Evolutionary conservation across 768 basidiomycete species (phyloP).

Genomic region (Tephrocybe rancida): DNA sequence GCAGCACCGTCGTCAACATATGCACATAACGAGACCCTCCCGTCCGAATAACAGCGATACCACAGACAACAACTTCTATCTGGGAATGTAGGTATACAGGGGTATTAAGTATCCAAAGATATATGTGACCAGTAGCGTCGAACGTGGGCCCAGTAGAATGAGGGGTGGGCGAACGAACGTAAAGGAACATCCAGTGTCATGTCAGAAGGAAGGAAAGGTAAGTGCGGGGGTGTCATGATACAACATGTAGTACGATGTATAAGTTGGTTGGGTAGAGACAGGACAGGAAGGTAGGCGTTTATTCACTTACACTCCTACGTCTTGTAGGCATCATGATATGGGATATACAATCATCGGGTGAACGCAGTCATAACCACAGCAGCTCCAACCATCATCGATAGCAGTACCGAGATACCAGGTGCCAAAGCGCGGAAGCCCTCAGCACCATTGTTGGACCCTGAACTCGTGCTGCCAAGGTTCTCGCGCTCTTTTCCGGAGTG

Average conservation of each 20-base stretch:
- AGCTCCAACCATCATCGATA: constrained; percentile 9
- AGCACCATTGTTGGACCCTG: constrained; percentile 22
- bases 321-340: not conserved
- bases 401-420: constrained; percentile 7
- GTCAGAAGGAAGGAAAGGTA: not conserved
- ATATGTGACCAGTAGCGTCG: not conserved
- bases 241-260: not conserved
- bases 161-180: not conserved
- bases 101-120: no score
- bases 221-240: not conserved
- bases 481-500: constrained; percentile 28
- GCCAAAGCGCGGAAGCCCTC: constrained; percentile 8
- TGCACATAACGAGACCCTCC: no score
- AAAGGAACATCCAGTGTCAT: not conserved
- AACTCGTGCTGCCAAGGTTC: constrained; percentile 32
- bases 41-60: no score
- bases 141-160: not conserved
- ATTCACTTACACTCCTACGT: no score
- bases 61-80: no score
- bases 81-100: no score
- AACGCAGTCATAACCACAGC: constrained; percentile 8
- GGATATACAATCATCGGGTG: not conserved
- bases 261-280: not conserved
- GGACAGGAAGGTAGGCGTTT: not conserved
- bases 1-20: no score